Evolutionary conservation across 768 basidiomycete species (phyloP).

Genomic region (Clathrus columnatus): DNA sequence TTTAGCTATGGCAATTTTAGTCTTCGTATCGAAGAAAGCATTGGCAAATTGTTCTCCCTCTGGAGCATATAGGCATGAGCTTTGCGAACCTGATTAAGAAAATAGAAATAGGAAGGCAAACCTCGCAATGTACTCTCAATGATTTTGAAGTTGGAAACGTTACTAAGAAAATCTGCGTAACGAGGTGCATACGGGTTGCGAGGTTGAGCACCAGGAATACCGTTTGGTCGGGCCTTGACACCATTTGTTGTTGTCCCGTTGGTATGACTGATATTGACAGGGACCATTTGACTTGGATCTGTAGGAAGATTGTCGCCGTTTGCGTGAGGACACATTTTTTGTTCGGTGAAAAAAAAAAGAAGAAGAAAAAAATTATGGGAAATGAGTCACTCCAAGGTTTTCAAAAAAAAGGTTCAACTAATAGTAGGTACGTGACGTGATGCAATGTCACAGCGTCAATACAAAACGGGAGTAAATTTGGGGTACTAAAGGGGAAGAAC

Average conservation of each 20-base stretch:
- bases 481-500: too few relatives aligned
- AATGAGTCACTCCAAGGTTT: not conserved
- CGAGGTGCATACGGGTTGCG: slow-evolving; percentile 81
- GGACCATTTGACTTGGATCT: slow-evolving; percentile 58
- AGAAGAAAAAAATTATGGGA: not conserved
- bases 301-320: slow-evolving; percentile 40
- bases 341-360: not conserved
- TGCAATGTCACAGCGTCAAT: not conserved
- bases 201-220: slow-evolving; percentile 11
- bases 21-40: slow-evolving; percentile 98
- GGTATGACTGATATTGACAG: slow-evolving; percentile 43
- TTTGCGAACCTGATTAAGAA: not conserved
- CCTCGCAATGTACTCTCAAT: slow-evolving; percentile 96
- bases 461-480: not conserved
- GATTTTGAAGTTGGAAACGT: slow-evolving; percentile 89
- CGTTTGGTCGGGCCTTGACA: slow-evolving; percentile 26
- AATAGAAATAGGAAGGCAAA: slow-evolving; percentile 26
- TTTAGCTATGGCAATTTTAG: slow-evolving; percentile 98
- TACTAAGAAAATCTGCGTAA: slow-evolving; percentile 88
- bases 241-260: slow-evolving; percentile 36
- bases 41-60: slow-evolving; percentile 99
- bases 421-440: too few relatives aligned
- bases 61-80: slow-evolving; percentile 24
- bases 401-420: too few relatives aligned
- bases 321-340: slow-evolving; percentile 53